Evolutionary conservation across 2,329 filamentous ascomycete genomes (phyloP).

Genomic region (Neofusicoccum umdonicola): DNA sequence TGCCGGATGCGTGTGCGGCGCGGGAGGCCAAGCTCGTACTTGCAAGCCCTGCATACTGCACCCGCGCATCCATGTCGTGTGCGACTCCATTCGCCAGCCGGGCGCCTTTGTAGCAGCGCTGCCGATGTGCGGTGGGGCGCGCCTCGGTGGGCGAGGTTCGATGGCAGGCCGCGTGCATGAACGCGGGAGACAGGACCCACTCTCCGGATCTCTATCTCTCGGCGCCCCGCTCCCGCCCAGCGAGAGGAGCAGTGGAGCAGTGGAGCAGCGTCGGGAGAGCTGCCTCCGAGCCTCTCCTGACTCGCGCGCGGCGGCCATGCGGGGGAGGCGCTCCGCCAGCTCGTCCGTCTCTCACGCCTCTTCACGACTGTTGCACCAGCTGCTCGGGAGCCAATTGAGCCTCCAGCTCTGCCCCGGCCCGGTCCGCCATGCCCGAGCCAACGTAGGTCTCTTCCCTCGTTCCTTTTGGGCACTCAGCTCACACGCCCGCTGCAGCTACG

Average conservation of each 20-base stretch:
- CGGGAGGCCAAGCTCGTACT: no score
- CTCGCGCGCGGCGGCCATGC: neutral
- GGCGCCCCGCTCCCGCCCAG: no score
- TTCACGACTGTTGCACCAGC: no score
- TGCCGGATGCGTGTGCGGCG: no score
- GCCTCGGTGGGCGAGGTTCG: neutral
- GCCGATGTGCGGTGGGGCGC: neutral
- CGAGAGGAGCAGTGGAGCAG: no score
- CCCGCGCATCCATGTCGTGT: no score
- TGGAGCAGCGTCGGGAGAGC: neutral
- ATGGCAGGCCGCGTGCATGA: neutral
- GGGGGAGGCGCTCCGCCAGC: neutral
- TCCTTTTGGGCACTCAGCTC: neutral
- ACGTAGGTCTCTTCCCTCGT: neutral
- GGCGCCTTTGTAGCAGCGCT: neutral
- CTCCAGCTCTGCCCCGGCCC: neutral
- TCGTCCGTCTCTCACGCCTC: no score
- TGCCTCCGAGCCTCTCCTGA: neutral
- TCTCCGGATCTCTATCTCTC: no score
- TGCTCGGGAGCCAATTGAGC: no score
- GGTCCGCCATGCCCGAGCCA: neutral
- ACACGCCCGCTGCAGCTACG: slow-evolving; percentile 7
- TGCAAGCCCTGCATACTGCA: no score
- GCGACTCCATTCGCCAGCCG: no score
- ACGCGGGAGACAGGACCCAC: no score